A percentile compares a stretch with the other conserved stretches of the same genome.
These are phyloP conservation scores for Paraconiothyrium brasiliense DNA, from an alignment of 2,329 filamentous ascomycete species.

Conservation along the genomic window DNA sequence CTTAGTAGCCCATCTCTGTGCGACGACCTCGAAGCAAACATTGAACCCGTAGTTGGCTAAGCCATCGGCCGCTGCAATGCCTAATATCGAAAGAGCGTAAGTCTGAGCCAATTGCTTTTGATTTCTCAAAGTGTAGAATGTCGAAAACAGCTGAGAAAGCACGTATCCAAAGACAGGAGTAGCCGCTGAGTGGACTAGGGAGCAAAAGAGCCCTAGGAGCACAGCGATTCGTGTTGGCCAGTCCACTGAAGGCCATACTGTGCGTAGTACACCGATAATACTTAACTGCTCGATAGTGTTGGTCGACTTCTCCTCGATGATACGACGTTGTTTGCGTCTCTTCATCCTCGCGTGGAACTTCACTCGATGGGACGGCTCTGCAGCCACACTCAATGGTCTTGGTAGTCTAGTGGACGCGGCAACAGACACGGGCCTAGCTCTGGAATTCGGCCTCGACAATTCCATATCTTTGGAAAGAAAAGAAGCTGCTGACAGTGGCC, in stretches of 20 bases:
- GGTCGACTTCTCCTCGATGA: background rate
- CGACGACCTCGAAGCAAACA: slow-evolving; percentile 75
- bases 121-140: slow-evolving; percentile 68
- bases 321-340: slow-evolving; percentile 4
- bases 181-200: slow-evolving; percentile 70
- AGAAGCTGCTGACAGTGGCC: slow-evolving; percentile 1
- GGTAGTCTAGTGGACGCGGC: background rate
- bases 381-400: background rate
- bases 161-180: slow-evolving; percentile 80
- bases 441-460: background rate
- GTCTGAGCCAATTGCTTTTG: slow-evolving; percentile 62
- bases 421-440: background rate
- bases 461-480: background rate
- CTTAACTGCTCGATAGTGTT: slow-evolving; percentile 25
- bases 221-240: slow-evolving; percentile 63
- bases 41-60: slow-evolving; percentile 71
- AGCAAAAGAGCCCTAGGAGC: slow-evolving; percentile 67
- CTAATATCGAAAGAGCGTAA: slow-evolving; percentile 77
- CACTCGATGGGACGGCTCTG: slow-evolving; percentile 15
- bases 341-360: slow-evolving; percentile 15
- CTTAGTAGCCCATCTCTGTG: slow-evolving; percentile 79
- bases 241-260: slow-evolving; percentile 74
- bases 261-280: slow-evolving; percentile 68
- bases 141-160: slow-evolving; percentile 75
- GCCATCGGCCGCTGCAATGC: slow-evolving; percentile 73